A percentile compares a stretch with the other conserved stretches of the same genome.
phyloP scores from a whole-genome alignment of 179 eudicot genomes.

The Silene vulgaris region DNA sequence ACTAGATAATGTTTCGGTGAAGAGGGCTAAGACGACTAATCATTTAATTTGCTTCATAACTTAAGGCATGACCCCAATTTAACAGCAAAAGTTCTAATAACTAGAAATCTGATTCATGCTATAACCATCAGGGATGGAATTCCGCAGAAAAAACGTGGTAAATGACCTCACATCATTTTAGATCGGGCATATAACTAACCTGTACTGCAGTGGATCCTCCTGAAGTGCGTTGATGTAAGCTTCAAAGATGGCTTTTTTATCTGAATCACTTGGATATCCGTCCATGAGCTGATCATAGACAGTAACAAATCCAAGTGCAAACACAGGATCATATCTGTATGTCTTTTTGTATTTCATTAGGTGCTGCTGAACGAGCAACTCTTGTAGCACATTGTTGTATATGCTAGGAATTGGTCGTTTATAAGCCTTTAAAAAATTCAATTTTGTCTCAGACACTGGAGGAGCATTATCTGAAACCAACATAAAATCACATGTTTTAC shows the following conservation, averaged over 20 bases:
- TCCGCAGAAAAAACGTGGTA: neutral
- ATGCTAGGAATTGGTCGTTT: conserved; percentile 90
- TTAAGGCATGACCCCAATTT: neutral
- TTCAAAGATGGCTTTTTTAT: conserved; percentile 68
- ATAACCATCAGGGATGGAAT: neutral
- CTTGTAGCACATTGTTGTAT: conserved; percentile 88
- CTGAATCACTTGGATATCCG: conserved; percentile 87
- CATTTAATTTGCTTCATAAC: neutral
- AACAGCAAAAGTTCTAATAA: neutral
- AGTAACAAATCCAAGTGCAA: conserved; percentile 97
- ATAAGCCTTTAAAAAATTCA: conserved; percentile 71
- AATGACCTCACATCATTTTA: neutral
- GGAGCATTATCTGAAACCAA: conserved; percentile 58
- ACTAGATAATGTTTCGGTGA: too few relatives aligned
- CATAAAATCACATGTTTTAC: neutral
- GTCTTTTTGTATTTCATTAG: conserved; percentile 78
- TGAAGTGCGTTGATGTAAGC: conserved; percentile 80
- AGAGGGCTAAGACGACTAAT: neutral
- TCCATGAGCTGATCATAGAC: conserved; percentile 97
- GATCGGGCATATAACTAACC: conserved; percentile 31
- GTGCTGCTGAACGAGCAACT: conserved; percentile 89
- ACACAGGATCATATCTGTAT: conserved; percentile 74
- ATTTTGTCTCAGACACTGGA: conserved; percentile 76
- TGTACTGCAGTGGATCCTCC: conserved; percentile 79
- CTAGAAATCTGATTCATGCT: neutral